These are phyloP conservation scores for Taphrina sp. DNA, from an alignment of 1,139 yeast genomes.

Conservation along the genomic window DNA sequence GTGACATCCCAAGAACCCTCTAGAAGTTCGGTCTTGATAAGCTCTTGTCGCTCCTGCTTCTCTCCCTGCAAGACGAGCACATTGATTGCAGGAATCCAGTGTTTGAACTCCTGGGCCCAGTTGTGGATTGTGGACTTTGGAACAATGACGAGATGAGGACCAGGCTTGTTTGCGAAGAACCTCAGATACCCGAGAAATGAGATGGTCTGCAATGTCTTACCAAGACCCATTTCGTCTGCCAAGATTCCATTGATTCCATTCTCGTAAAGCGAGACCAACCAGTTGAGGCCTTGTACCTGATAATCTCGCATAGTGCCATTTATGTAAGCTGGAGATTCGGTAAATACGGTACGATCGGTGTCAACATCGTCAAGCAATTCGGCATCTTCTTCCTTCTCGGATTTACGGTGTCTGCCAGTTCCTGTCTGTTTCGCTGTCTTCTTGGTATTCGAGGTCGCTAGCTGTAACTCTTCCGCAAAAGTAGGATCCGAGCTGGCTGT, in stretches of 20 bases:
- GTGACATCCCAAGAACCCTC: slow-evolving; percentile 82
- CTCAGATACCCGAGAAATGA: slow-evolving; percentile 86
- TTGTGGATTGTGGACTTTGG: slow-evolving; percentile 94
- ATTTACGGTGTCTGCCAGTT: slow-evolving; percentile 41
- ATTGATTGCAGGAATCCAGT: slow-evolving; percentile 95
- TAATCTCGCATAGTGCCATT: slow-evolving; percentile 90
- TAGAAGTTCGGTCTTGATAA: slow-evolving; percentile 61
- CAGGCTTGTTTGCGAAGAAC: slow-evolving; percentile 71
- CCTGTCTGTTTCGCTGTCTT: slow-evolving; percentile 41
- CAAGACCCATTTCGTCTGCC: slow-evolving; percentile 99
- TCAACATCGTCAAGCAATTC: slow-evolving; percentile 68
- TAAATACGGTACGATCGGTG: slow-evolving; percentile 58
- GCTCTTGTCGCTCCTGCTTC: slow-evolving; percentile 66
- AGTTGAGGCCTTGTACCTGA: slow-evolving; percentile 91
- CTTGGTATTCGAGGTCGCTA: slow-evolving; percentile 49
- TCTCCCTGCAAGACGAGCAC: slow-evolving; percentile 83
- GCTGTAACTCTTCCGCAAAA: slow-evolving; percentile 58
- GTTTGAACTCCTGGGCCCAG: slow-evolving; percentile 89
- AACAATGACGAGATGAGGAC: slow-evolving; percentile 88
- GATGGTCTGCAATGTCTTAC: slow-evolving; percentile 95
- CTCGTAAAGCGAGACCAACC: slow-evolving; percentile 94
- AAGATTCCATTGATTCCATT: slow-evolving; percentile 97
- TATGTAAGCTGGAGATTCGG: slow-evolving; percentile 72
- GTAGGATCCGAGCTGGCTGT: slow-evolving; percentile 53
- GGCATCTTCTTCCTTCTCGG: slow-evolving; percentile 80